These are phyloP conservation scores for Diaporthe sp. DNA, from an alignment of 2,329 filamentous ascomycete genomes.

Conservation along the genomic window DNA sequence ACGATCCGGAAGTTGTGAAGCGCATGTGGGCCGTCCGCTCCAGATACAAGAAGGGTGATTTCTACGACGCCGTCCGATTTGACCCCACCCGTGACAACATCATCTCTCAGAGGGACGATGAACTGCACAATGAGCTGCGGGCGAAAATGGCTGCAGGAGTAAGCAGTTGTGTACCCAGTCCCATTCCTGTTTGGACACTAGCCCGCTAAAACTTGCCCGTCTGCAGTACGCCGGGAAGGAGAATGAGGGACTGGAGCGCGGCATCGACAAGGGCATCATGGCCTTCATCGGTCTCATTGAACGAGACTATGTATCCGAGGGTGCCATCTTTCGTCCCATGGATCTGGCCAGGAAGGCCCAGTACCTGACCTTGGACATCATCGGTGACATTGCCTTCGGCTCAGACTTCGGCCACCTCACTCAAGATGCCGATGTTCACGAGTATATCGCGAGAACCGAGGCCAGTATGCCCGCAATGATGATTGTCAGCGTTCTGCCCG, in stretches of 20 bases:
- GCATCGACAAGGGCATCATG: constrained; percentile 40
- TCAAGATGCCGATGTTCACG: constrained; percentile 51
- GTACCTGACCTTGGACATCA: constrained; percentile 66
- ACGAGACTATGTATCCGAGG: constrained; percentile 48
- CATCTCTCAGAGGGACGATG: constrained; percentile 48
- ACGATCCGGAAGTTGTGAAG: constrained; percentile 42
- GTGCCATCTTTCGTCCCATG: constrained; percentile 49
- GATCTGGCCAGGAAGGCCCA: constrained; percentile 62
- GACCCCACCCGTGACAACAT: constrained; percentile 49
- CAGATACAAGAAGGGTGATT: constrained; percentile 49
- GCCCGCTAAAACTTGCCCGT: constrained; percentile 25
- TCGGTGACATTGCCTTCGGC: constrained; percentile 62
- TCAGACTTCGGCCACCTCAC: constrained; percentile 58
- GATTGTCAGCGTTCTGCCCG: constrained; percentile 36
- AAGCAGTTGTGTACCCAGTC: constrained; percentile 38
- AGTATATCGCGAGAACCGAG: constrained; percentile 39
- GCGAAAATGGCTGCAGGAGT: constrained; percentile 56
- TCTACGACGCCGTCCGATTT: constrained; percentile 51
- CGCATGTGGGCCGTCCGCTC: constrained; percentile 48
- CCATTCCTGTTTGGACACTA: neutral
- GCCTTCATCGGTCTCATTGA: constrained; percentile 52
- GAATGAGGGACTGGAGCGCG: constrained; percentile 40
- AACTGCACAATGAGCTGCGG: constrained; percentile 50
- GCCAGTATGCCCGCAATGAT: constrained; percentile 49
- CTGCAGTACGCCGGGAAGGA: constrained; percentile 43